Base-by-base conservation (phyloP, 2,329 filamentous ascomycete species). In the Aspergillus brunneoviolaceus region DNA sequence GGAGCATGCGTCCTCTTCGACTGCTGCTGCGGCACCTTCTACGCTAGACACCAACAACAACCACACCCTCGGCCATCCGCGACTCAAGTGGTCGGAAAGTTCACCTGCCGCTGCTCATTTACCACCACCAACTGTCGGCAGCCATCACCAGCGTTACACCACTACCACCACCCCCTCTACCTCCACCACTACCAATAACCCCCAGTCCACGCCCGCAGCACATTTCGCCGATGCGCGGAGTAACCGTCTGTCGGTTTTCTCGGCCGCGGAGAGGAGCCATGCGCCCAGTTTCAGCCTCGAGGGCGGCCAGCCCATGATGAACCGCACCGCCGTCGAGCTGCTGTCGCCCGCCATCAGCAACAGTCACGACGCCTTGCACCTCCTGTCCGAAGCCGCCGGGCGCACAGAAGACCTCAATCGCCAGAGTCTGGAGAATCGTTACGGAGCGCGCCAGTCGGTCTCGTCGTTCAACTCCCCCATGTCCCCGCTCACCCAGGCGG, bases 361-460 rank as follows among this genome's bases (percentile, higher is more conserved):
- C 39, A 92, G 91, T 3, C 93, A 96, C 71, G 94, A 98, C 79
- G 94, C 94, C 25, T 82, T 98, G 51, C 92, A 96, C 74, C 82
- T 97, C 59, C 83, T 98, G 16, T 96, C 96, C 72, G 93, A 96
- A 77, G 94, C 93, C 21, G 92, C 84, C 2, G 80, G 79, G 7
- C 74, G 79, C 57, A 83, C 79, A 19, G 80, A 79, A 60, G 80
- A 82, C 63, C 72, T 82, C 25, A 76, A 79, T 55, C 79, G 80
- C 58, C 80, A 81, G 63, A 77, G 79, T 55, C 75, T 80, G 21
- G 78, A 77, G 68, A 84, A 82, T 68, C 72, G 75, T 14, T 76
- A 76, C 64, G 69, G 71, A 55, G 70, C 74, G 11, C 71, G 73
- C 49, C 74, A 72, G 55, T 75, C 76, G 6, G 72, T 73, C 16